Percentiles rank a stretch among this genome's conserved stretches.
These are phyloP conservation scores for Cytospora paraplurivora DNA, from an alignment of 2,329 filamentous ascomycete genomes.

Conservation along the genomic window DNA sequence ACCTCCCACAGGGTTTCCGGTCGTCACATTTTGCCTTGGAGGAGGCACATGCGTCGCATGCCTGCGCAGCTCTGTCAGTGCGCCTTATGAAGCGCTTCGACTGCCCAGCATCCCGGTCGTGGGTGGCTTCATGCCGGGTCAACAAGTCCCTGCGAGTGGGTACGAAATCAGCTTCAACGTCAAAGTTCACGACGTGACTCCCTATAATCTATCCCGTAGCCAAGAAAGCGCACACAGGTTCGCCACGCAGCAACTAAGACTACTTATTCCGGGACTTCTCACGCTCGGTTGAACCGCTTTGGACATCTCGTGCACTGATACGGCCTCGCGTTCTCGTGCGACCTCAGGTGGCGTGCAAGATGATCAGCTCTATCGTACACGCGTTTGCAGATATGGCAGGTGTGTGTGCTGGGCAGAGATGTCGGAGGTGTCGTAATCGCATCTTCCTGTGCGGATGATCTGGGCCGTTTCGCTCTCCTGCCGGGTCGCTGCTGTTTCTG, in stretches of 20 bases:
- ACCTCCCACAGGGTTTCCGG: constrained; percentile 36
- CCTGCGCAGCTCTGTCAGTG: constrained; percentile 36
- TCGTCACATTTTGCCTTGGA: constrained; percentile 38
- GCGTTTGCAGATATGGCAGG: constrained; percentile 36
- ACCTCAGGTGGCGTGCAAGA: constrained; percentile 36
- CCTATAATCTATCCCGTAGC: not conserved
- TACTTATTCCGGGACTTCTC: constrained; percentile 22
- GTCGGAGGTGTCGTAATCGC: constrained; percentile 25
- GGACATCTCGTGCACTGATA: constrained; percentile 37
- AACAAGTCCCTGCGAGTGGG: constrained; percentile 34
- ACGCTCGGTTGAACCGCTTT: constrained; percentile 37
- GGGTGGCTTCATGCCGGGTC: constrained; percentile 36
- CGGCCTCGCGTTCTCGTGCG: constrained; percentile 37
- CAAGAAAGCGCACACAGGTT: not conserved
- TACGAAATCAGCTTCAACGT: not conserved
- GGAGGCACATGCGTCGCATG: constrained; percentile 35
- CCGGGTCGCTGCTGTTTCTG: constrained; percentile 14
- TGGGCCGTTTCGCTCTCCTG: constrained; percentile 25
- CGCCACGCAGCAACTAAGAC: not conserved
- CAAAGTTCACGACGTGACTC: not conserved
- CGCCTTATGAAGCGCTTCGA: constrained; percentile 34
- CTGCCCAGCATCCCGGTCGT: constrained; percentile 35
- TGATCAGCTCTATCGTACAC: constrained; percentile 38
- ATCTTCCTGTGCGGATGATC: constrained; percentile 8
- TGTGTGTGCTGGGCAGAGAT: constrained; percentile 5